phyloP scores from a whole-genome alignment of 2,329 filamentous ascomycete species.

The Periconia sp. region DNA sequence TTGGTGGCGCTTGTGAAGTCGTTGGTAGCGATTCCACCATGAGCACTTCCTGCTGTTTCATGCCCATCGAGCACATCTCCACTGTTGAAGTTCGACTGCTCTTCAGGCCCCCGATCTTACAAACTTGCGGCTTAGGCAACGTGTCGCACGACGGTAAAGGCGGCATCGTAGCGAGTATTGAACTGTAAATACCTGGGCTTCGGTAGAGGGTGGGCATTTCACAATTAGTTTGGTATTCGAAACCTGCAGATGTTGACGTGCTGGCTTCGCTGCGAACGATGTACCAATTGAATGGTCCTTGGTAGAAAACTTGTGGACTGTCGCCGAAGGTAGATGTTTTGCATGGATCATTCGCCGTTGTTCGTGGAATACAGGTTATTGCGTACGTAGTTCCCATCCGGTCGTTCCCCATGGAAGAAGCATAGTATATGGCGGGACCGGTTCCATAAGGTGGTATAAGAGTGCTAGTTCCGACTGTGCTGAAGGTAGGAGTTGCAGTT shows the following conservation, averaged over 20 bases:
- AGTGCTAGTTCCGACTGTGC: neutral
- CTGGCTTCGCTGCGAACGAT: neutral
- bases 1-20: neutral
- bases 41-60: neutral
- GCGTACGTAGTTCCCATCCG: neutral
- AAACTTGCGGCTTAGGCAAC: neutral
- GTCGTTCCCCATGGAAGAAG: neutral
- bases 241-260: no score
- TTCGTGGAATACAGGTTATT: slow-evolving; percentile 1
- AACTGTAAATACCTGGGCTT: neutral
- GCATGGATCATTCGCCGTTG: neutral
- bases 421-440: slow-evolving; percentile 2
- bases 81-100: neutral
- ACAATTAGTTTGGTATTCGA: no score
- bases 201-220: no score
- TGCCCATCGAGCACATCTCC: neutral
- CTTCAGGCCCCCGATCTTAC: neutral
- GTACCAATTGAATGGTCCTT: neutral
- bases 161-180: neutral
- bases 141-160: neutral
- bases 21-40: neutral
- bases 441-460: slow-evolving; percentile 1
- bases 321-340: neutral
- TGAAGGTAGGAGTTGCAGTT: neutral
- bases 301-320: neutral